phyloP scores from a whole-genome alignment of 306 rosid genomes.

The Casuarina cunninghamiana region DNA sequence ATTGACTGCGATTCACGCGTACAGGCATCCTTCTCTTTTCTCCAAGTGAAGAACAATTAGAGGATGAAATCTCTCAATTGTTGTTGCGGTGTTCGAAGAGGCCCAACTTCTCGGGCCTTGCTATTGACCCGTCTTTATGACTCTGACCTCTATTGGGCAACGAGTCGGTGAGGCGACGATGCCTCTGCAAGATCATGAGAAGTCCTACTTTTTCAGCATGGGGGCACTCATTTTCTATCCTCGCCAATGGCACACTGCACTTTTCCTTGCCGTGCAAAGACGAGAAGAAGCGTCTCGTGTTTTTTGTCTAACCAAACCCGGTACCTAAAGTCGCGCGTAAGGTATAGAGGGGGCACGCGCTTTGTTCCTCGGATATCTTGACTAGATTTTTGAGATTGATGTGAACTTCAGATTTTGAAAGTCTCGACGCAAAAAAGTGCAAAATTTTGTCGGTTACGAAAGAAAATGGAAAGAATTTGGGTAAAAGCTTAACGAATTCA shows the following conservation, averaged over 20 bases:
- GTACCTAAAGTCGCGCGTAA: not conserved
- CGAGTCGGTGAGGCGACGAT: not conserved
- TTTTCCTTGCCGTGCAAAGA: not conserved
- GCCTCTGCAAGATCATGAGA: not conserved
- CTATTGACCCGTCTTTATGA: not conserved
- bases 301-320: not conserved
- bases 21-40: too few relatives aligned
- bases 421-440: too few relatives aligned
- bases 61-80: too few relatives aligned
- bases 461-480: too few relatives aligned
- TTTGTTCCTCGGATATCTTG: not conserved
- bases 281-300: not conserved
- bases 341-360: not conserved
- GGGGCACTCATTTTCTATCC: too few relatives aligned
- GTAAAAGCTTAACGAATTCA: too few relatives aligned
- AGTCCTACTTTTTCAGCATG: not conserved
- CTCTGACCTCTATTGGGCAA: not conserved
- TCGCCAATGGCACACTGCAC: not conserved
- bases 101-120: not conserved
- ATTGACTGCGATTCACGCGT: too few relatives aligned
- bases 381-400: too few relatives aligned
- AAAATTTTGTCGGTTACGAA: too few relatives aligned
- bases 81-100: not conserved
- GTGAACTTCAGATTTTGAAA: too few relatives aligned
- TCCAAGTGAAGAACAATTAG: too few relatives aligned